Evolutionary conservation across 352 stramenopile species (phyloP).

Genomic region (Globisporangium ultimum): DNA sequence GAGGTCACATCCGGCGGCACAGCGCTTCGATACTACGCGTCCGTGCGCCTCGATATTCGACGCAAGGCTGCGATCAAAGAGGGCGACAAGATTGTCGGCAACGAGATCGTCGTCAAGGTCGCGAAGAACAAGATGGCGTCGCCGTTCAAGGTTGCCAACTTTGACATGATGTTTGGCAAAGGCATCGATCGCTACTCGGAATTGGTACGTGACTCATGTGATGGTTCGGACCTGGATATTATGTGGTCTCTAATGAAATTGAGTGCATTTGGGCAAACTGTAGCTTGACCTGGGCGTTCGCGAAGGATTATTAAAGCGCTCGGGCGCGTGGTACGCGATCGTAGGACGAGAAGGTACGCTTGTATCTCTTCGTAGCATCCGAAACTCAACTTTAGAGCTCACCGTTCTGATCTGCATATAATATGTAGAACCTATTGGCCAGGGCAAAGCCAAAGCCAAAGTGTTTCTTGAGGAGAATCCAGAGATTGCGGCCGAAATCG

Average conservation of each 20-base stretch:
- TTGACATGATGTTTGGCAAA: constrained; percentile 97
- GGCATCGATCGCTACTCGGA: constrained; percentile 93
- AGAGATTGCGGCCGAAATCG: constrained; percentile 63
- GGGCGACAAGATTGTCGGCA: constrained; percentile 91
- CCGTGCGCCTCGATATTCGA: constrained; percentile 94
- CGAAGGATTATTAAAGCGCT: constrained; percentile 72
- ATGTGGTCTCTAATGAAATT: too few relatives aligned
- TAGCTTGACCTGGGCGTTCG: constrained; percentile 75
- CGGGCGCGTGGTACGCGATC: constrained; percentile 77
- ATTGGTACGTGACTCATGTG: constrained; percentile 34
- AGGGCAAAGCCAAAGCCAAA: constrained; percentile 84
- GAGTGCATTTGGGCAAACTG: constrained; percentile 2
- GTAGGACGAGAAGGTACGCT: constrained; percentile 52
- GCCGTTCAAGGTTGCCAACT: constrained; percentile 93
- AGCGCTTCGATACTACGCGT: constrained; percentile 84
- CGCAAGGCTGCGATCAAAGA: constrained; percentile 92
- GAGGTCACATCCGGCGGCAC: constrained; percentile 95
- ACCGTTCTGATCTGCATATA: not conserved
- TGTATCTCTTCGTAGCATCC: not conserved
- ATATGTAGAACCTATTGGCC: constrained; percentile 69
- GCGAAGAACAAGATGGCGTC: constrained; percentile 99
- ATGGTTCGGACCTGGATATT: not conserved
- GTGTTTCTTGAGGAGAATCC: constrained; percentile 74
- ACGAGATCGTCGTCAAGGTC: constrained; percentile 97
- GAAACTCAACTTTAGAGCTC: not conserved